Evolutionary conservation across 1,284 basidiomycete genomes (phyloP), one percentile per base, ranked within the genome.

Genomic region (Rhodotorula sp.): DNA sequence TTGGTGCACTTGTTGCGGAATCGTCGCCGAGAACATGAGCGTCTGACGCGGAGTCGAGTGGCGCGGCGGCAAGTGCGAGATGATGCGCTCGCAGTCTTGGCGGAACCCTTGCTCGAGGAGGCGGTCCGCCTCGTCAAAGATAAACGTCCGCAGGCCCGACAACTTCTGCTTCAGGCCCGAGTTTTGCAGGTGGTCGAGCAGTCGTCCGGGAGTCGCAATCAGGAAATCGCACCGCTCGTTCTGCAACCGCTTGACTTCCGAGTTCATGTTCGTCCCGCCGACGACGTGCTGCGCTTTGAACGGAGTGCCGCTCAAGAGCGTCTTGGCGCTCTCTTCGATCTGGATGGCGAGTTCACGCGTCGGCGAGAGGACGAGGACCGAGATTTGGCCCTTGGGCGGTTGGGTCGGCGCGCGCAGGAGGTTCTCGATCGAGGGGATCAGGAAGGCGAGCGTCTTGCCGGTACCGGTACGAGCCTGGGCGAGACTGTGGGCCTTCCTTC

Each of bases 71-170:
- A 97, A 83, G 68, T 97, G 87, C 69, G 87, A 84, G 76, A 99
- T 93, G 69, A 99, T 99, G 83, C 90, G 91, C 83, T 94, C 94
- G 93, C 99, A 98, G 83, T 99, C 91, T 81, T 98, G 95, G 81
- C 99, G 95, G 84, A 99, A 99, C 71, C 97, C 97, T 76, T 98
- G 90, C 81, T 99, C 97, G 81, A 99, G 85, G 83, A 99, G 99
- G 68, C 97, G 89, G 81, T 99, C 97, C 10, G 97, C 97, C 83
- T 95, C 97, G 80, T 99, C 97, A 77, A 99, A 97, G 66, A 98
- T 87, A 49, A 99, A 85, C 4, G 93, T 81, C 80, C 97, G 93
- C 43, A 98, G 82, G 78, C 92, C 91, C 72, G 91, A 89, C 43
- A 89, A 88, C 74, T 95, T 93, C 76, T 97, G 95, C 3, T 93